Conservation (phyloP, 208 protist species). For the Crithidia bombi region DNA sequence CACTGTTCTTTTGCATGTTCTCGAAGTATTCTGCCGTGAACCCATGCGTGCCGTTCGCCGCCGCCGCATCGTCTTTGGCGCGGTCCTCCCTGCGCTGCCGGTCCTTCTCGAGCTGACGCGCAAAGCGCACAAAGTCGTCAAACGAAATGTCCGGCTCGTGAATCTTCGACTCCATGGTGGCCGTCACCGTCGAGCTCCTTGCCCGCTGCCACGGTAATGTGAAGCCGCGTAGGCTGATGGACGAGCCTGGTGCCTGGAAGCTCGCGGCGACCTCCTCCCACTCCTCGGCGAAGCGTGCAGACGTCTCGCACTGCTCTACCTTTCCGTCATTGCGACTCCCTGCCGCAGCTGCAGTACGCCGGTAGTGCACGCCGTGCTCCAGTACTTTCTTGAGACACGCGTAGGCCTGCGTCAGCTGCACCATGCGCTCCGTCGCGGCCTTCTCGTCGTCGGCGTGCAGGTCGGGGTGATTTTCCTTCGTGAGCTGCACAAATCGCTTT, state of each 20-base stretch:
- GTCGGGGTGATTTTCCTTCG: slow-evolving; percentile 81
- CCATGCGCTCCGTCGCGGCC: slow-evolving; percentile 55
- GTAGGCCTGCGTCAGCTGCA: slow-evolving; percentile 73
- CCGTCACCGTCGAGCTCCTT: slow-evolving; percentile 25
- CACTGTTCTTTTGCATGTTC: slow-evolving; percentile 23
- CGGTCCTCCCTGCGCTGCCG: slow-evolving; percentile 34
- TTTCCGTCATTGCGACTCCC: not conserved
- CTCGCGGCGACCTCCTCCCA: slow-evolving; percentile 47
- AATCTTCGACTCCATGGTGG: slow-evolving; percentile 38
- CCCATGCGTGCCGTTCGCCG: slow-evolving; percentile 66
- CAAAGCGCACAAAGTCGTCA: slow-evolving; percentile 42
- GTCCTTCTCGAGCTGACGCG: slow-evolving; percentile 43
- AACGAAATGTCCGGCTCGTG: slow-evolving; percentile 32
- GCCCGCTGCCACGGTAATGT: slow-evolving; percentile 76
- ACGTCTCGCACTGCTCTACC: not conserved
- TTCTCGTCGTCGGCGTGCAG: slow-evolving; percentile 42
- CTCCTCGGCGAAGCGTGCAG: slow-evolving; percentile 8
- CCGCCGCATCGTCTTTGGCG: slow-evolving; percentile 33
- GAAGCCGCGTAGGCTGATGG: slow-evolving; percentile 64
- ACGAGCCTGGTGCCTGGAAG: slow-evolving; percentile 63
- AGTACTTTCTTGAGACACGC: slow-evolving; percentile 62
- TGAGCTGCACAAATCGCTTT: slow-evolving; percentile 69
- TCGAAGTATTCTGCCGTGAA: slow-evolving; percentile 78
- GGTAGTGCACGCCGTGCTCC: slow-evolving; percentile 46
- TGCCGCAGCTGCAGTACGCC: not conserved